Base-by-base conservation (phyloP, 1,284 basidiomycete species). In the Sporisorium sorghi region DNA sequence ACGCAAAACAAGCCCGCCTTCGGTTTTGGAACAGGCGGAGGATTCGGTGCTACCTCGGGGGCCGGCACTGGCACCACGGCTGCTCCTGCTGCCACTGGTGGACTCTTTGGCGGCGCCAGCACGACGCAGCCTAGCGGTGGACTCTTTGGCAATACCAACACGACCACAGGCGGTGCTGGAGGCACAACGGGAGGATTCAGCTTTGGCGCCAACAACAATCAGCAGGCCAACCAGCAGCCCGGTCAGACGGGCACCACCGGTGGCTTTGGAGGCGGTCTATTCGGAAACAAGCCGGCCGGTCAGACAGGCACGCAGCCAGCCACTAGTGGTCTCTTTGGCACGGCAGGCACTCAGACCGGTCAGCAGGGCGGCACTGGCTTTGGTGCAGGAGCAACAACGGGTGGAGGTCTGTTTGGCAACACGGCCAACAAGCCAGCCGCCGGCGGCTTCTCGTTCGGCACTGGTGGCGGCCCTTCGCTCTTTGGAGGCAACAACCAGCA, bases 21-120 rank as follows among this genome's bases (percentile, higher is more conserved):
- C 35, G 78, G 76, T 15, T 83, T 83, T 40, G 81, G 81, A 44
- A 51, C 54, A 46, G 64, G 63, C 15, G 59, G 53, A 37, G 72
- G 67, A 8, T 77, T 77, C 40, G 77, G 77, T n/a, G 70, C 63
- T 23, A 40, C 58, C 12, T 66, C 62, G 30, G 67, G 58, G 46
- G 53, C 73, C 17, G 58, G 53, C 17, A 68, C 76, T 7, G 64
- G 67, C 44, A 75, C 75, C 12, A 60, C 67, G 2, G 64, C 67
- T 21, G 78, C 72, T 14, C 69, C 79, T 28, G 74, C 81, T 3
- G 73, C 85, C 10, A 72, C 83, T 24, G 85, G 85, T 6, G 85
- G 86, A 43, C 78, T 87, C n/a, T 87, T 87, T 58, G 84, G 85
- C 28, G 73, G 71, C 24, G 69, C 82, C 8, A 77, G 67, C 53